Conservation (phyloP, 2,329 filamentous ascomycete species). For the Trichophyton rubrum region DNA sequence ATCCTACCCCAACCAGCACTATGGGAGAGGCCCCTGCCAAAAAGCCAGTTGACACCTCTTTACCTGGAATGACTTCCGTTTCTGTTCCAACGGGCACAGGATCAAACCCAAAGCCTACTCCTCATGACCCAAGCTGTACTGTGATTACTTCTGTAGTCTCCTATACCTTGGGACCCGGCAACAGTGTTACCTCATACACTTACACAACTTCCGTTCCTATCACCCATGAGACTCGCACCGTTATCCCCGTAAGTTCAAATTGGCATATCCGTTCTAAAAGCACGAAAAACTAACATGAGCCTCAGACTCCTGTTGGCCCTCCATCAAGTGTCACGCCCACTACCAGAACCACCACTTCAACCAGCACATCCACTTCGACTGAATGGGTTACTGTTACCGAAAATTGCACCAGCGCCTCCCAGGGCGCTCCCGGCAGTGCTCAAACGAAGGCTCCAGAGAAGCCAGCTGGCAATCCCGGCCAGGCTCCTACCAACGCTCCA, state of each 20-base stretch:
- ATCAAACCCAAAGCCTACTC: neutral
- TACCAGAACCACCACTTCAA: conserved; percentile 20
- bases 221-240: neutral
- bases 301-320: neutral
- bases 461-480: neutral
- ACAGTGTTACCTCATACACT: conserved; percentile 23
- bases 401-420: conserved; percentile 10
- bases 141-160: conserved; percentile 19
- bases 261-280: neutral
- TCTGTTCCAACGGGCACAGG: conserved; percentile 3
- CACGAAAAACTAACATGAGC: neutral
- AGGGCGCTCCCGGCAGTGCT: conserved; percentile 7
- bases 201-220: conserved; percentile 19
- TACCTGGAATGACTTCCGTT: neutral
- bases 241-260: neutral
- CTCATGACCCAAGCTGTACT: conserved; percentile 15
- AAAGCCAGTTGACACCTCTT: neutral
- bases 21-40: neutral
- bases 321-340: neutral
- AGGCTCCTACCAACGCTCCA: neutral
- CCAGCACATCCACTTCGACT: conserved; percentile 22
- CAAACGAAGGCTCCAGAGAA: neutral
- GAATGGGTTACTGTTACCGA: conserved; percentile 16
- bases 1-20: neutral
- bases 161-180: conserved; percentile 28